Evolutionary conservation across 495 filamentous ascomycete species (phyloP), one percentile per base, ranked within the genome.

Genomic region (Neurospora sp.): DNA sequence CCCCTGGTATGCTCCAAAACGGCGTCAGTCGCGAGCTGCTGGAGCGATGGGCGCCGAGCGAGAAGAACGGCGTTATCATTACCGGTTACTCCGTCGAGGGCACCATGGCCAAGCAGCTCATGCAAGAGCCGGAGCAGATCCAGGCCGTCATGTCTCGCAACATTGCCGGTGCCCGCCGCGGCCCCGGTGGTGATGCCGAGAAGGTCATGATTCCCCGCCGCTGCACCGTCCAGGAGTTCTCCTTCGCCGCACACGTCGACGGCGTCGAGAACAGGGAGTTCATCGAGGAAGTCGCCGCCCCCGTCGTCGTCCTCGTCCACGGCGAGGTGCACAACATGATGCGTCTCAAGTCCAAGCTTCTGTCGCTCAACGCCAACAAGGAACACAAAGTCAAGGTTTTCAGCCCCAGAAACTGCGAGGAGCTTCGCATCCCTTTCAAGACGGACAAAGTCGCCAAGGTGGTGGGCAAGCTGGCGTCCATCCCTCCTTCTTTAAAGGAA

Each of bases 311-410:
- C 70, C 88, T 99, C 31, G 96, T 99, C 5, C 96, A 99, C 76
- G 96, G 96, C 39, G 96, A 98, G 78, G 93, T 95, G 75, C 93
- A 97, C 78, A 96, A 98, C 77, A 99, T 99, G 96, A 96, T 94
- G 88, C 89, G 96, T 40, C 84, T 99, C 20, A 97, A 97, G 78
- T 96, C 93, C 3, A 96, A 97, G 75, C 84, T 99, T 9, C 87
- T 98, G n/a, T 93, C 92, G 31, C 86, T 97, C 9, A 97, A 98
- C 77, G 88, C 90, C 10, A 88, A 90, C 35, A 95, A 96, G 77
- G 85, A 86, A 1, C 84, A 88, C 41, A 93, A 93, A 69, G 89
- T 93, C 68, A 98, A 98, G 80, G 92, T 99, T 6, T 98, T 89
- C 82, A 94, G 91, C 69, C 96, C 96, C 0, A 89, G 90, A 37